Base-by-base conservation (phyloP, 805 yeast species). In the Zygotorulaspora chibaensis region DNA sequence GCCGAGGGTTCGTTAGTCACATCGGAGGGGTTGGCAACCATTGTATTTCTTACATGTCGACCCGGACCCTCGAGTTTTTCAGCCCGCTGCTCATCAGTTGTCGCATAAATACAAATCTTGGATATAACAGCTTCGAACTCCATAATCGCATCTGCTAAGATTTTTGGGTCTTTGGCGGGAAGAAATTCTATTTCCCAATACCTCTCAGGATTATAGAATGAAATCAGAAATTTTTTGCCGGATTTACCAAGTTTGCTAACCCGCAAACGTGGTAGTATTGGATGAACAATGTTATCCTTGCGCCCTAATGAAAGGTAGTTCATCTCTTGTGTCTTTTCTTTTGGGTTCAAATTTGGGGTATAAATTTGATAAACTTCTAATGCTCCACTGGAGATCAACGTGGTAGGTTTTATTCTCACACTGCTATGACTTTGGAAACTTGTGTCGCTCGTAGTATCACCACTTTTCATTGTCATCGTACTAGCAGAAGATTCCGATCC, bases 121-220 rank as follows among this genome's bases (percentile, higher is more conserved):
- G 55, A 43, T 5, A 51, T 62, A 57, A 45, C 75, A 48, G 37
- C n/a, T 44, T 68, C 72, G 30, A 70, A 56, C 6, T 55, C 57
- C 3, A 45, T 15, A 1, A 57, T 47, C 2, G 50, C 46, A 0
- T 35, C 25, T 1, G 26, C 23, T 12, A 53, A 30, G 1, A 45
- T 47, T 40, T 55, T 54, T 11, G 35, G 38, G 15, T 28, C 35
- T n/a, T 35, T 9, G 3, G 35, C 16, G 3, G 67, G 58, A 17
- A 59, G 53, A 43, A 70, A 55, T 15, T 58, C 67, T 36, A 81
- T 68, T 25, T 76, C 72, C 95, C 95, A 87, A 62, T 79, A 84
- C 55, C 91, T 68, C 51, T 80, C 83, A 0, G 95, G 95, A 55
- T 84, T 85, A 23, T 78, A 79, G 46, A 87, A 71, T 0, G 88